phyloP scores from a whole-genome alignment of 2,329 filamentous ascomycete genomes.

The Penicillium sp. region DNA sequence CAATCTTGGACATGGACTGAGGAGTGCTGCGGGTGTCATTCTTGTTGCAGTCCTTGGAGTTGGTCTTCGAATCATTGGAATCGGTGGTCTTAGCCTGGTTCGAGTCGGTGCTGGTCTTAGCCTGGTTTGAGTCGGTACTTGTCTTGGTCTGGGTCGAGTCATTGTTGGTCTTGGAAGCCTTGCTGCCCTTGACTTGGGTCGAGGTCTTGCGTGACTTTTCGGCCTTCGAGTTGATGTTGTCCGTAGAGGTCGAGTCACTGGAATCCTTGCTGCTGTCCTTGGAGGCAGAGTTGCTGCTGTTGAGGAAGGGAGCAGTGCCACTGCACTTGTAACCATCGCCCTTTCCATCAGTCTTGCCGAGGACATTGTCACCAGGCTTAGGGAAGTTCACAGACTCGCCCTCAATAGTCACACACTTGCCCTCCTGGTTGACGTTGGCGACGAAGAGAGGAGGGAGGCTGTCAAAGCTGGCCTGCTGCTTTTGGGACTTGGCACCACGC shows the following conservation, averaged over 20 bases:
- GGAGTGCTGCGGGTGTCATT: conserved; percentile 13
- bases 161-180: neutral
- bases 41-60: conserved; percentile 3
- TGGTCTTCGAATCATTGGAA: neutral
- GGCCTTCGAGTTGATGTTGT: neutral
- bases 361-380: conserved; percentile 60
- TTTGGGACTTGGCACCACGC: neutral
- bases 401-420: conserved; percentile 58
- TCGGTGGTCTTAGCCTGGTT: conserved; percentile 14
- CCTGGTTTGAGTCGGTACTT: conserved; percentile 18
- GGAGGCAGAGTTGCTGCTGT: conserved; percentile 1
- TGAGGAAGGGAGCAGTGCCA: conserved; percentile 33
- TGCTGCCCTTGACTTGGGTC: conserved; percentile 14
- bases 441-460: conserved; percentile 68
- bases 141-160: neutral
- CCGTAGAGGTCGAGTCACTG: neutral
- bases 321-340: conserved; percentile 34
- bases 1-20: conserved; percentile 16
- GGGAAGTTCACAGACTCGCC: conserved; percentile 65
- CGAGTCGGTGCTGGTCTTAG: conserved; percentile 13
- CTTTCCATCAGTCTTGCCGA: conserved; percentile 33
- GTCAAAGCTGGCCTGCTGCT: conserved; percentile 44
- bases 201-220: conserved; percentile 17
- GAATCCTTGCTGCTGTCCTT: neutral
- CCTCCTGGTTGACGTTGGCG: conserved; percentile 63